Percentiles rank a stretch among this genome's conserved stretches.
Conservation (phyloP, 257 asterid genomes). For the Solanum chaucha region DNA sequence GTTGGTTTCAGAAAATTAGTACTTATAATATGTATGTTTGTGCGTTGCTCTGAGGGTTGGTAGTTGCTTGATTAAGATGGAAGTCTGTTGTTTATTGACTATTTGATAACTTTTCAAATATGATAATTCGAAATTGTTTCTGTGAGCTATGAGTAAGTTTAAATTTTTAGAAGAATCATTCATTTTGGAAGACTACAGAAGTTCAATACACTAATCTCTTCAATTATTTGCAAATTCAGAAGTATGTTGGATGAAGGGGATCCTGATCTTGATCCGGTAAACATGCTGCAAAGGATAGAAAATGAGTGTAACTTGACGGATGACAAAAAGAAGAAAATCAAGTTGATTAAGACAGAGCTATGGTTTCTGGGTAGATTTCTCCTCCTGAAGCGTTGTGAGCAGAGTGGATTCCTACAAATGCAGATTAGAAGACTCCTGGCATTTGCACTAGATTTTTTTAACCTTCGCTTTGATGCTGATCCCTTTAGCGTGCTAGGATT, state of each 20-base stretch:
- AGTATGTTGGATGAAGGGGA: neutral
- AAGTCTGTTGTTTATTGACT: neutral
- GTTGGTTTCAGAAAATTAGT: neutral
- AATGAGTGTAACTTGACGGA: neutral
- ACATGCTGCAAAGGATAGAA: neutral
- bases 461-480: neutral
- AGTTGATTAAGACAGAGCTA: neutral
- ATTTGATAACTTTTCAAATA: neutral
- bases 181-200: neutral
- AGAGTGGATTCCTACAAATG: neutral
- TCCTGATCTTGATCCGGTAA: neutral
- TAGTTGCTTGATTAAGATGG: neutral
- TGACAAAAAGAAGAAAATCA: neutral
- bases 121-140: neutral
- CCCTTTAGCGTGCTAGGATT: neutral
- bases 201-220: neutral
- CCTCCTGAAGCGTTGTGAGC: rapidly evolving
- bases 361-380: neutral
- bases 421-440: neutral
- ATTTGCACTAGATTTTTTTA: too few relatives aligned
- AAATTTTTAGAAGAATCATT: neutral
- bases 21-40: neutral
- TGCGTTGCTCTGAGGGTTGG: neutral
- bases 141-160: neutral
- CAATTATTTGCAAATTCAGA: neutral